phyloP scores from a whole-genome alignment of 495 filamentous ascomycete genomes.

The Penicillium manginii region DNA sequence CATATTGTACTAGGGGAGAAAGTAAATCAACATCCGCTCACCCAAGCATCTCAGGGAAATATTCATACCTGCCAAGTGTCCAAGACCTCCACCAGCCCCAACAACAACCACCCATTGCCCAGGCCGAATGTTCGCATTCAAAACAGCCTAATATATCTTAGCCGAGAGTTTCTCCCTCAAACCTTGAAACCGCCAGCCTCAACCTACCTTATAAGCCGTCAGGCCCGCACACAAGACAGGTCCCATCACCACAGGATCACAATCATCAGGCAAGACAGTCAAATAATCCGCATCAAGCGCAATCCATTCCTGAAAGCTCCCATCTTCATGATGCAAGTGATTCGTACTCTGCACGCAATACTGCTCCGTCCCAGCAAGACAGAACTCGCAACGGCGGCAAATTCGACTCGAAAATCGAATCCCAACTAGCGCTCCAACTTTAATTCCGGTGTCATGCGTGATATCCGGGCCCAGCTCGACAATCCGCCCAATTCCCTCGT shows the following conservation, averaged over 20 bases:
- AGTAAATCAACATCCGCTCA: neutral
- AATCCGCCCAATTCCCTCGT: slow-evolving; percentile 53
- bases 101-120: slow-evolving; percentile 52
- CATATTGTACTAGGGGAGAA: slow-evolving; percentile 48
- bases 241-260: slow-evolving; percentile 47
- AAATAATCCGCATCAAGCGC: slow-evolving; percentile 50
- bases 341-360: slow-evolving; percentile 49
- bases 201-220: slow-evolving; percentile 39
- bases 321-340: slow-evolving; percentile 55
- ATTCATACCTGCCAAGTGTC: slow-evolving; percentile 47
- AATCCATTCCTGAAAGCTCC: slow-evolving; percentile 52
- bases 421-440: slow-evolving; percentile 47
- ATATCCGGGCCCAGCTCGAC: slow-evolving; percentile 43
- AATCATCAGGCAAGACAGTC: slow-evolving; percentile 49
- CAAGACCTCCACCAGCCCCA: slow-evolving; percentile 55
- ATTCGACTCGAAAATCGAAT: slow-evolving; percentile 51
- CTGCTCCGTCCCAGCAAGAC: slow-evolving; percentile 51
- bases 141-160: slow-evolving; percentile 33
- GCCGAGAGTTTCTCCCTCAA: neutral
- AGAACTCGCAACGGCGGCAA: slow-evolving; percentile 53
- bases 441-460: slow-evolving; percentile 30
- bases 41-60: neutral
- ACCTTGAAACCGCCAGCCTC: too few relatives aligned
- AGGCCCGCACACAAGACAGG: slow-evolving; percentile 51
- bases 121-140: slow-evolving; percentile 43